These are phyloP conservation scores for Cryptococcus hybrid DNA, from an alignment of 1,284 basidiomycete species.

Conservation along the genomic window DNA sequence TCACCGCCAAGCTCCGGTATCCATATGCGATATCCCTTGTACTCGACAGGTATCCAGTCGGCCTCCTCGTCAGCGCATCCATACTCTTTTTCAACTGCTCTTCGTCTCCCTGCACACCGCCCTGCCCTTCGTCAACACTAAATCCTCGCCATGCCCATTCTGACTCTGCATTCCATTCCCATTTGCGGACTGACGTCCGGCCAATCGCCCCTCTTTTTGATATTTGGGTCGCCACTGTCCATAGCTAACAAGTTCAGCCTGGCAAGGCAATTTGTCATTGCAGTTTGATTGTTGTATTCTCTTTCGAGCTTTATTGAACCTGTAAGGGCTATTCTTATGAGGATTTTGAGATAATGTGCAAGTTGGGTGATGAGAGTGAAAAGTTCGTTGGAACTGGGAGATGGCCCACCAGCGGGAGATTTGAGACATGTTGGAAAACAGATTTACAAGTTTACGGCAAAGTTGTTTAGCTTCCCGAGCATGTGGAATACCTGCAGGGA, in stretches of 20 bases:
- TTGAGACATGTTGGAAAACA: conserved; percentile 88
- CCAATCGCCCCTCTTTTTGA: conserved; percentile 54
- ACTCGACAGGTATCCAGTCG: conserved; percentile 58
- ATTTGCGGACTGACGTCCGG: conserved; percentile 10
- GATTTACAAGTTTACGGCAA: conserved; percentile 97
- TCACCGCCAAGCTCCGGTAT: conserved; percentile 73
- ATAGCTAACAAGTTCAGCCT: conserved; percentile 87
- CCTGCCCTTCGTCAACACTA: background rate
- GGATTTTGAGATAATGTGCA: conserved; percentile 98
- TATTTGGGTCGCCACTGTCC: conserved; percentile 76
- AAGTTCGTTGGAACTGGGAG: conserved; percentile 87
- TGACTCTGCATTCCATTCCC: conserved; percentile 1
- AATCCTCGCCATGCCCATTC: background rate
- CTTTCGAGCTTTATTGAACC: conserved; percentile 93
- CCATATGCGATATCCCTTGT: conserved; percentile 73
- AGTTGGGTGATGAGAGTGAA: conserved; percentile 97
- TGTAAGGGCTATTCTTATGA: conserved; percentile 96
- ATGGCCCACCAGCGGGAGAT: conserved; percentile 32
- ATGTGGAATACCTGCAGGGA: conserved; percentile 81
- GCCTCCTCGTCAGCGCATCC: conserved; percentile 40
- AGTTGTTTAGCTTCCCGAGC: conserved; percentile 97
- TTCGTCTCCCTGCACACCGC: conserved; percentile 22
- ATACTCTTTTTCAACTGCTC: conserved; percentile 41
- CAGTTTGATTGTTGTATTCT: conserved; percentile 76
- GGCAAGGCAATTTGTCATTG: conserved; percentile 86